Conservation (phyloP, 371 early-diverging fungal genomes). For the Mucor irregularis region DNA sequence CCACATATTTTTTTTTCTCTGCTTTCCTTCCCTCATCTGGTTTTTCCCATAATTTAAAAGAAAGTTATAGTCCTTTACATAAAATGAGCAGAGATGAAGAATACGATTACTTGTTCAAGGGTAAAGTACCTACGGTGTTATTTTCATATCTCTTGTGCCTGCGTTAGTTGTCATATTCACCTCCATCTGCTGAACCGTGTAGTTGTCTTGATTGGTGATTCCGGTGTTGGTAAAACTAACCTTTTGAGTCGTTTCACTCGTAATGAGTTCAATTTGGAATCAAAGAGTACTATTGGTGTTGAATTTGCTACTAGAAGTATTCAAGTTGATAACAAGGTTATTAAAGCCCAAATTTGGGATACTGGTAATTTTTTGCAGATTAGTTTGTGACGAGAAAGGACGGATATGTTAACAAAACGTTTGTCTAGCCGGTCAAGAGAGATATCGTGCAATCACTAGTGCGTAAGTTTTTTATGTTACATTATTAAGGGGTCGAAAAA, state of each 20-base stretch:
- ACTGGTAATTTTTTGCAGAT: conserved; percentile 54
- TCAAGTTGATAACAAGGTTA: conserved; percentile 94
- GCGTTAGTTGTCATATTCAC: not conserved
- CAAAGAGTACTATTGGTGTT: conserved; percentile 99
- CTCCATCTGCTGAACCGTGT: not conserved
- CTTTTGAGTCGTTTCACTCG: conserved; percentile 97
- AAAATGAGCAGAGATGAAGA: conserved; percentile 92
- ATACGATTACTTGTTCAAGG: conserved; percentile 95
- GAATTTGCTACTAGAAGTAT: conserved; percentile 99
- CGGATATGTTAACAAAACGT: not conserved
- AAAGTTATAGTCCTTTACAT: not conserved
- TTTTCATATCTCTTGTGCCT: not conserved
- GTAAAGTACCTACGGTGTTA: conserved; percentile 37
- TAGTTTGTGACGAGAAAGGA: too few relatives aligned
- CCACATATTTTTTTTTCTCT: not conserved
- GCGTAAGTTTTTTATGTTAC: conserved; percentile 75
- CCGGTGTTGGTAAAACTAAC: conserved; percentile 99
- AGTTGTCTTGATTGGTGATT: conserved; percentile 99
- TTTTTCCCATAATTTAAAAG: not conserved
- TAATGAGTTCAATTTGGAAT: conserved; percentile 96
- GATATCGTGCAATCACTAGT: conserved; percentile 88
- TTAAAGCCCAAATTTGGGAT: conserved; percentile 99
- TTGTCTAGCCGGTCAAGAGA: conserved; percentile 82
- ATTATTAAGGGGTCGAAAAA: too few relatives aligned
- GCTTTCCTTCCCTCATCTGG: conserved; percentile 4